Base-by-base conservation (phyloP, 495 filamentous ascomycete genomes). In the Choiromyces venosus region DNA sequence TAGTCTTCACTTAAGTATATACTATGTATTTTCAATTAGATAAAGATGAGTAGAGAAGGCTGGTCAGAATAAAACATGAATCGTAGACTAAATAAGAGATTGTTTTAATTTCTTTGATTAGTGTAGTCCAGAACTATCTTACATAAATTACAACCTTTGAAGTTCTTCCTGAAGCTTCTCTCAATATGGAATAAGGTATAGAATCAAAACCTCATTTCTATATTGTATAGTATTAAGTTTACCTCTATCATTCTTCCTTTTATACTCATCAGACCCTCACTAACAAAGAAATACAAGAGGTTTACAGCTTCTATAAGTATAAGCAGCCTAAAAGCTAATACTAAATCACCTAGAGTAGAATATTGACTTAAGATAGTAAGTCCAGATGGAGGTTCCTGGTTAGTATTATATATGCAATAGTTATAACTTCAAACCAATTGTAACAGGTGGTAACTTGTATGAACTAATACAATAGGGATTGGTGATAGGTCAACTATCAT, bases 21-120 rank as follows among this genome's bases (percentile, higher is more conserved):
- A 37, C 71, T 56, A 68, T 29, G 46, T 18, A 65, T 69, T 73
- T 29, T 73, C 71, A 69, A 73, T 69, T 73, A 16, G 66, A 42
- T 73, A 40, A 25, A 68, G 44, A 36, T 73, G 46, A 42, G 71
- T 37, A 38, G 66, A 73, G 7, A 37, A 29, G 42, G 14, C 66
- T 25, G 66, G 46, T 52, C 66, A 73, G 14, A 37, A 37, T 5
- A 72, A 35, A 61, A 72, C 25, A 16, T 3, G 1, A n/a, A 67
- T 44, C 4, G 12, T 42, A 3, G 61, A 12, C 21, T 29, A 16
- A 39, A 9, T 21, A 16, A 68, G 42, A 68, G 68, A 56, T 61
- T 52, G 29, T 7, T 25, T 1, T 2, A 66, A 67, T 68, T 39
- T 61, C 8, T 0, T 0, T 39, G 65, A 33, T 16, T 66, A 10